Evolutionary conservation across 2,329 filamentous ascomycete genomes (phyloP), one percentile per base, ranked within the genome.

Genomic region (Curvularia verruculosa): DNA sequence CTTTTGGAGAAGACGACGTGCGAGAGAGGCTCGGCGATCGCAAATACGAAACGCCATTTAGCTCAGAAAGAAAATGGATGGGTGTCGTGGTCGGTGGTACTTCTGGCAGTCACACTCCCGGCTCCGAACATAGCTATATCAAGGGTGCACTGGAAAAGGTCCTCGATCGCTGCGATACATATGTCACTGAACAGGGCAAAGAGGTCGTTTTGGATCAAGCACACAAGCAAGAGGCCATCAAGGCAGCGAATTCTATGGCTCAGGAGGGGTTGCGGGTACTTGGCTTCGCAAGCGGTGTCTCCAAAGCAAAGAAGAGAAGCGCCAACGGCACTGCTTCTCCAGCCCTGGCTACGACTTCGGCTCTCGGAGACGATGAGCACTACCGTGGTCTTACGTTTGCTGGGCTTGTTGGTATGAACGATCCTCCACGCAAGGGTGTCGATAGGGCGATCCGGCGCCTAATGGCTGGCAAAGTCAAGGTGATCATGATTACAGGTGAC

Each of bases 401-500:
- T 31, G 95, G 95, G 4, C 78, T 98, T 26, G 92, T 98, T 26
- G 95, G 95, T 46, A 99, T 99, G 94, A 96, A 92, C 65, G 95
- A 99, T 74, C 95, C 95, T 4, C 95, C 95, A 2, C 85, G 95
- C 48, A 91, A 92, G 64, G 92, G 92, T 41, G 95, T 99, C 8
- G 90, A 92, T 65, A 88, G 89, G 61, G 92, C 94, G 5, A 97
- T 99, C 65, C 85, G 91, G 65, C 89, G 90, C 60, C 81, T 99
- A 53, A 94, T 98, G 89, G 87, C 92, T 47, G 95, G 95, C 52
- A 94, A 94, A 37, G 95, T 99, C 61, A 95, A 92, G 75, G 91
- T 99, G 46, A 96, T 99, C 67, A 99, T 99, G 95, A 98, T 99
- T 65, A 99, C 95, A 9, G 95, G 95, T 56, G 95, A 99, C 75